Evolutionary conservation across 768 basidiomycete genomes (phyloP).

Genomic region (Sarcodon sp.): DNA sequence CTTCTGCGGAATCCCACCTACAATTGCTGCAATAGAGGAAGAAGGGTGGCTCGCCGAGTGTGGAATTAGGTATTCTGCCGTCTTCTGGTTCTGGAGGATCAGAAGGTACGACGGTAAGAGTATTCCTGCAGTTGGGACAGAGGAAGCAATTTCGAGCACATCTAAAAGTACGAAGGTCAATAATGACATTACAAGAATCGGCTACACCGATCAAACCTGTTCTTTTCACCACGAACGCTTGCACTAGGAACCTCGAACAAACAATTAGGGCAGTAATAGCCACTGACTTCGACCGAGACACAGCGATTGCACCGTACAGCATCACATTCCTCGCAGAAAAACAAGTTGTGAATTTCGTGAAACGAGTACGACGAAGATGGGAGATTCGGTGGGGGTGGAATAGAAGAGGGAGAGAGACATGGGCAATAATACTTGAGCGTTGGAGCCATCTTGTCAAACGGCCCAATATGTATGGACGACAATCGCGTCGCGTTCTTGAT

Average conservation of each 20-base stretch:
- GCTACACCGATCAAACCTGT: constrained; percentile 41
- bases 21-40: constrained; percentile 88
- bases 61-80: constrained; percentile 36
- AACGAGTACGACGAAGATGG: constrained; percentile 72
- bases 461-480: background rate
- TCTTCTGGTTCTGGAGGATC: constrained; percentile 60
- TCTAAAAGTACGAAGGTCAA: constrained; percentile 28
- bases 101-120: constrained; percentile 82
- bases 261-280: constrained; percentile 97
- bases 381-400: constrained; percentile 64
- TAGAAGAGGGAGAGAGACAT: constrained; percentile 44
- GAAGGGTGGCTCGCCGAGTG: constrained; percentile 79
- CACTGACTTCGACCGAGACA: constrained; percentile 86
- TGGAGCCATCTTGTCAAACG: constrained; percentile 22
- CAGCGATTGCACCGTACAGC: constrained; percentile 89
- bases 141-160: constrained; percentile 97
- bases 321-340: constrained; percentile 99
- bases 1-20: constrained; percentile 88
- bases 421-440: constrained; percentile 58
- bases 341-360: constrained; percentile 74
- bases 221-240: constrained; percentile 96
- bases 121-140: constrained; percentile 88
- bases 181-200: background rate
- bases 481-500: background rate
- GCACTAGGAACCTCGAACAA: constrained; percentile 97